Evolutionary conservation across 352 stramenopile genomes (phyloP).

Genomic region (Globisporangium yorkense): DNA sequence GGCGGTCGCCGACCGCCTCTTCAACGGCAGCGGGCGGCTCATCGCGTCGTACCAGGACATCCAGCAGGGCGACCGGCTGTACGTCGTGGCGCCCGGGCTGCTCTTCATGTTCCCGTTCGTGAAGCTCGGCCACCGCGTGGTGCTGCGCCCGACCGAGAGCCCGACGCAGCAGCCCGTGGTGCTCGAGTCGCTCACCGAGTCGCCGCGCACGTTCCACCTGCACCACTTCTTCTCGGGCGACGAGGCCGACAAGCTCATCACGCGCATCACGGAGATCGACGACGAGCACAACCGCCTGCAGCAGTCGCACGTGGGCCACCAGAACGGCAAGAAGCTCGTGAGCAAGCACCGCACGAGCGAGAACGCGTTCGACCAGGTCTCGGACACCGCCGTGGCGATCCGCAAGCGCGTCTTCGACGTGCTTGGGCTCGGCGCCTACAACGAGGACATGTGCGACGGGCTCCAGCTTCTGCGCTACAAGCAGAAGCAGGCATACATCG

Average conservation of each 20-base stretch:
- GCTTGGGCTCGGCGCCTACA: slow-evolving; percentile 87
- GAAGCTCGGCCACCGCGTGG: slow-evolving; percentile 66
- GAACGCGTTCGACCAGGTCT: slow-evolving; percentile 87
- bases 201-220: slow-evolving; percentile 78
- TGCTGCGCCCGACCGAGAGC: slow-evolving; percentile 40
- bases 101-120: slow-evolving; percentile 82
- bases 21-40: slow-evolving; percentile 53
- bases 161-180: slow-evolving; percentile 55
- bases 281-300: slow-evolving; percentile 80
- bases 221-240: slow-evolving; percentile 84
- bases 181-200: slow-evolving; percentile 75
- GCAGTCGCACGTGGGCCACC: slow-evolving; percentile 70
- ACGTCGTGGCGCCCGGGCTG: slow-evolving; percentile 64
- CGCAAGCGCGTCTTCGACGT: slow-evolving; percentile 88
- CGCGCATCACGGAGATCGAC: slow-evolving; percentile 74
- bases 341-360: slow-evolving; percentile 78
- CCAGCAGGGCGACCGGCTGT: slow-evolving; percentile 45
- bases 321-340: slow-evolving; percentile 62
- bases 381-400: slow-evolving; percentile 58
- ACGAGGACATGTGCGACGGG: slow-evolving; percentile 90
- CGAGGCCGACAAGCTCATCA: slow-evolving; percentile 78
- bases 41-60: slow-evolving; percentile 54
- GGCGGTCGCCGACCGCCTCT: slow-evolving; percentile 62
- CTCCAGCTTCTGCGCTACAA: slow-evolving; percentile 96
- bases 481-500: slow-evolving; percentile 91